Evolutionary conservation across 192 early-diverging fungal species (phyloP), one percentile per base, ranked within the genome.

Genomic region (Backusella tarrabulga): DNA sequence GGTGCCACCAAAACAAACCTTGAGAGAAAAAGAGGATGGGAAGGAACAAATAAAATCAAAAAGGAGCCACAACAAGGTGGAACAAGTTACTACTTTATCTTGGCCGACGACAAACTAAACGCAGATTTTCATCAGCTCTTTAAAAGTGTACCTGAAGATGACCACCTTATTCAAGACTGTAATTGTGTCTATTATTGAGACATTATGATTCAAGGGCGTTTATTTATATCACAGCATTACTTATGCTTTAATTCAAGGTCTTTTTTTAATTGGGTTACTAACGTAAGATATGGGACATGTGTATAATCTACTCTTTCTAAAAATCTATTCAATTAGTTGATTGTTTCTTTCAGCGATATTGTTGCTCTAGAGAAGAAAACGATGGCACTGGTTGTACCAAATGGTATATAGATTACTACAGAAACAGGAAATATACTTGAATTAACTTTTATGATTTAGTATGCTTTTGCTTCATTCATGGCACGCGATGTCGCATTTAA

Each of bases 201-300:
- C 40, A 95, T 97, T 40, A 84, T 97, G 9, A 87, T 93, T 8
- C 95, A 97, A 63, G 95, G 95, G 14, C 84, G 92, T 35, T 76
- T 97, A 41, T 96, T 94, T 79, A 81, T 95, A 78, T 95, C 95
- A 4, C 87, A 93, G 73, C 86, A 87, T 79, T 86, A 91, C 80
- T 81, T 95, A 42, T 93, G 92, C 79, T 97, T 97, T 73, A 89
- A 95, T 83, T 90, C 92, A 44, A 94, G 93, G 74, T 94, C 96
- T 74, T 94, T 97, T 74, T 94, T 97, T 86, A 95, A 94, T 41
- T 95, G 94, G 90, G 91, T 93, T 4, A 94, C 92, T 29, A 92
- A 87, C 76, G 89, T 87, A 86, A 78, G 80, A 42, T 41, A 34
- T 40, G 46, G 23, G n/a, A 35, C 5, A 9, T 44, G 32, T 74